Base-by-base conservation (phyloP, 768 basidiomycete species). In the Punctularia strigosozonata region DNA sequence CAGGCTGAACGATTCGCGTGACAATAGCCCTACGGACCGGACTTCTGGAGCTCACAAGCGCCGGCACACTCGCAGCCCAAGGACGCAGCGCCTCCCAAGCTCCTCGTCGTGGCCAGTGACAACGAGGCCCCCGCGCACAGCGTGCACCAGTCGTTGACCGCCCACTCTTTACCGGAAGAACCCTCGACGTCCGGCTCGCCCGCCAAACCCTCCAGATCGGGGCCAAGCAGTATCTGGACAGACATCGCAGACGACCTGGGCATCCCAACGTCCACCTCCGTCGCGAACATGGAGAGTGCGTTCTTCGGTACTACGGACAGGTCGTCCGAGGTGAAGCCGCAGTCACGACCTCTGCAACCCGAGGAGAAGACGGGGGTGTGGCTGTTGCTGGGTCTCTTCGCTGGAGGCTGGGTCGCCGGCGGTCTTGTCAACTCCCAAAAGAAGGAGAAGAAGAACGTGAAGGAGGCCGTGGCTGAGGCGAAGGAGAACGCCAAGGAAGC, bases 1-100 rank as follows among this genome's bases (percentile, higher is more conserved):
- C 2, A 30, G 36, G 38, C 38, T 42, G 33, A 10, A 41, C 37
- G 10, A 19, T 31, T 36, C 25, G 13, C 19, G n/a, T 25, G 24
- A 37, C 41, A 31, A 7, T 48, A 82, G 78, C 79, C 80, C 7
- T 71, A 68, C 51, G 51, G 68, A 1, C 70, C 68, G 24, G 77
- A 80, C 60, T 67, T 74, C 47, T 78, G 71, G 68, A 59, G 67
- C 28, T 70, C 75, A 31, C 55, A 66, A 47, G 49, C 56, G 31
- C 54, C 53, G 26, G 26, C 26, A 17, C 42, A 44, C n/a, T 39
- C 42, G 6, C 46, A 58, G 23, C 46, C 46, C 1, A 52, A 39
- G 30, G 48, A 53, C 6, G 44, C 56, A 10, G 42, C 50, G 8
- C 50, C 41, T 17, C 73, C 72, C 31, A 74, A 73, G 50, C 55